Conservation (phyloP, 495 filamentous ascomycete genomes). For the Xylaria grammica region DNA sequence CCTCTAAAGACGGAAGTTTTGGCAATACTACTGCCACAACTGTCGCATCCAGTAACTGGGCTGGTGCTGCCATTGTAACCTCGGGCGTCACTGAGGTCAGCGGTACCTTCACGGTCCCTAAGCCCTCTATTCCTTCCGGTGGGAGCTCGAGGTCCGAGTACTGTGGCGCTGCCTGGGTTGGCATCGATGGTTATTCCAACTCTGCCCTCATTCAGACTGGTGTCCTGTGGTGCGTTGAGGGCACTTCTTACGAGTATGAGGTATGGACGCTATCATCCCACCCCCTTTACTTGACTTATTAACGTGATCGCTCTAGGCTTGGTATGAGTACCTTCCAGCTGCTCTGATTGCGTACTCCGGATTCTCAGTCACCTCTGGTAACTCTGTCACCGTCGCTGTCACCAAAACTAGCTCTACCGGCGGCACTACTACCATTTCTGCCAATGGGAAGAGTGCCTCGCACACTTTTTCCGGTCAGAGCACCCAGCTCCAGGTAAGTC, state of each 20-base stretch:
- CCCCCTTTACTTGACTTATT: neutral
- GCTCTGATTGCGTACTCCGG: constrained; percentile 12
- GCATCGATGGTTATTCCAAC: constrained; percentile 17
- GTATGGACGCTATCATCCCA: neutral
- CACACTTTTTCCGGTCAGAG: constrained; percentile 19
- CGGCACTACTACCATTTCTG: constrained; percentile 14
- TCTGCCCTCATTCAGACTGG: constrained; percentile 10
- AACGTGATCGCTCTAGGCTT: neutral
- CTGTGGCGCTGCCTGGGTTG: constrained; percentile 15
- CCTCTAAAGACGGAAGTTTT: neutral
- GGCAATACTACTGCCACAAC: constrained; percentile 14
- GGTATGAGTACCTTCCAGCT: constrained; percentile 19
- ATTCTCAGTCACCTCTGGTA: constrained; percentile 12
- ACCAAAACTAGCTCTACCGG: constrained; percentile 14
- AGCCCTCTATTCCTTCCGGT: constrained; percentile 5
- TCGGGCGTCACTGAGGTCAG: constrained; percentile 15
- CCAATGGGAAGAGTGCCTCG: constrained; percentile 10
- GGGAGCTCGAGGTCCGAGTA: constrained; percentile 5
- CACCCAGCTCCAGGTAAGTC: constrained; percentile 14
- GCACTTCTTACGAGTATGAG: constrained; percentile 4
- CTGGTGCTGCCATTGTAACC: constrained; percentile 15
- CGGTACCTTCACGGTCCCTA: constrained; percentile 9
- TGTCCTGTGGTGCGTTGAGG: constrained; percentile 17
- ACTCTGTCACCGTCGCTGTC: constrained; percentile 13
- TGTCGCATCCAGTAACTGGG: constrained; percentile 10